Conservation (phyloP, 495 filamentous ascomycete species). For the Tuber microsphaerosporum region DNA sequence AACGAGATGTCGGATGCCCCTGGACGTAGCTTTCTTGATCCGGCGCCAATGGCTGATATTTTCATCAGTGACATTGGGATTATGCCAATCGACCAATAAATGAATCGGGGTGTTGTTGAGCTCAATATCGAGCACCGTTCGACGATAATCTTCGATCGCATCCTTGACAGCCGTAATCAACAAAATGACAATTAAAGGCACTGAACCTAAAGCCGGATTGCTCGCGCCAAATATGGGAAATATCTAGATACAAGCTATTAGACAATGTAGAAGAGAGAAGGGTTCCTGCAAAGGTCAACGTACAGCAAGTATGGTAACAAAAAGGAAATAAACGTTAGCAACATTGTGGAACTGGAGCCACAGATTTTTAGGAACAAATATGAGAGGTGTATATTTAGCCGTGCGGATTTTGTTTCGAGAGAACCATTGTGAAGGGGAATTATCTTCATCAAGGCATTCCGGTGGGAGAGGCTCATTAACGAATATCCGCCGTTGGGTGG, state of each 20-base stretch:
- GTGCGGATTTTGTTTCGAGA: constrained; percentile 95
- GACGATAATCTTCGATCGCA: constrained; percentile 93
- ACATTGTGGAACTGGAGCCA: constrained; percentile 98
- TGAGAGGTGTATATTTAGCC: constrained; percentile 90
- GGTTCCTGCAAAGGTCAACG: constrained; percentile 43
- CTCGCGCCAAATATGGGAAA: constrained; percentile 91
- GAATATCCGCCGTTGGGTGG: constrained; percentile 56
- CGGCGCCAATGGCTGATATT: constrained; percentile 78
- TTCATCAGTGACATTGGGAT: constrained; percentile 87
- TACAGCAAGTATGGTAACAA: constrained; percentile 90
- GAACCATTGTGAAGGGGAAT: constrained; percentile 61
- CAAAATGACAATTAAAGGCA: constrained; percentile 93
- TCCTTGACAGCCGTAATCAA: constrained; percentile 87
- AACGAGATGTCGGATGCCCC: constrained; percentile 38
- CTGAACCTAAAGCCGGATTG: constrained; percentile 82
- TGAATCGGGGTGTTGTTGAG: constrained; percentile 96
- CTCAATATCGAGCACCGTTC: constrained; percentile 85
- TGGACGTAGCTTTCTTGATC: constrained; percentile 82
- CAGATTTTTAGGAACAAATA: constrained; percentile 95
- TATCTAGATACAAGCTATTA: constrained; percentile 53
- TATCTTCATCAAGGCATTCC: constrained; percentile 75
- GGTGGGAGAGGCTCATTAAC: constrained; percentile 80
- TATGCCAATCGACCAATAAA: constrained; percentile 76
- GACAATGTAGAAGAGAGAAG: constrained; percentile 10
- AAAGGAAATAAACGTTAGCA: constrained; percentile 96